Base-by-base conservation (phyloP, 176 grass and related monocot genomes). In the Elymus sibiricus region DNA sequence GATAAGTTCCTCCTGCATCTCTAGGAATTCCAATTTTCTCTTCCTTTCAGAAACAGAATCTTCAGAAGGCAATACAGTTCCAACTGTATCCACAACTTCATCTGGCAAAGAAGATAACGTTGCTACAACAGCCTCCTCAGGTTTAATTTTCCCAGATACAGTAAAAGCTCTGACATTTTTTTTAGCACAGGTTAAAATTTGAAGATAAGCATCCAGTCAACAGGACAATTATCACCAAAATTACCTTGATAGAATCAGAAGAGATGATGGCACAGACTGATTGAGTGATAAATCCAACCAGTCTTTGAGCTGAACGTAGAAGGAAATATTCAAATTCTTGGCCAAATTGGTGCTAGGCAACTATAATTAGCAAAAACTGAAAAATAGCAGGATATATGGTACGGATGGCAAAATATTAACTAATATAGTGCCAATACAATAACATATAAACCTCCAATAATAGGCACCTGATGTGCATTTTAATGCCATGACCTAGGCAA, bases 1-100 rank as follows among this genome's bases (percentile, higher is more conserved):
- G 82, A 98, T 98, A 87, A 98, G 96, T 88, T 98, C 96, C 91
- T 98, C 96, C 87, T 98, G 96, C 96, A 98, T 94, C 84, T 95
- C 88, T 21, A 98, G 86, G 93, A 98, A 98, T 84, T 95, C 93
- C 79, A 95, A 86, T 84, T 95, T 95, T 81, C 90, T 92, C 68
- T 82, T 95, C 86, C 96, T 98, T 76, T 95, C 93, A 84, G 93
- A 98, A 49, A 98, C 90, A 76, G 96, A 91, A 92, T 98, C 96
- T 92, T 95, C 93, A 31, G 96, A 98, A 79, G 93, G 96, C 69
- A 98, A 83, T 51, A 77, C 96, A 83, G 93, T 95, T 38, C 96
- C 93, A 70, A 98, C 86, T 65, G 96, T 98, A 90, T 95, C 96
- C 13, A 98, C 96, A 86, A 98, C 96, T 93, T 98, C 96, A 87